Conservation (phyloP, 768 basidiomycete genomes). For the Xerocomus potaroensis region DNA sequence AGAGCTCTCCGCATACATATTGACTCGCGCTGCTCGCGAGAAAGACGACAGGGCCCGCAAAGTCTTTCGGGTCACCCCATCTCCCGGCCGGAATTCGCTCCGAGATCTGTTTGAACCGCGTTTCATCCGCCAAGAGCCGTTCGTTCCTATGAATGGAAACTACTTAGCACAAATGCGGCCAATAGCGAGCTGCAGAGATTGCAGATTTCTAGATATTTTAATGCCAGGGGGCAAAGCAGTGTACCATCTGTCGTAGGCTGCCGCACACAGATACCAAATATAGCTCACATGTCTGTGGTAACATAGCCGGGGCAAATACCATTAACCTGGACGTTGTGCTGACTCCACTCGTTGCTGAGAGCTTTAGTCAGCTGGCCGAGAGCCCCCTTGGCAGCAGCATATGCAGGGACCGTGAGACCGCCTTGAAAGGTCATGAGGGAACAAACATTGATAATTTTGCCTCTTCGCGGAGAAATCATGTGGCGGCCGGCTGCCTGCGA, state of each 20-base stretch:
- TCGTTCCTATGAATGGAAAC: constrained; percentile 49
- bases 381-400: constrained; percentile 88
- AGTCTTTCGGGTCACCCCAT: constrained; percentile 64
- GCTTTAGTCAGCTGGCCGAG: constrained; percentile 84
- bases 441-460: constrained; percentile 71
- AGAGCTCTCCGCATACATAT: constrained; percentile 64
- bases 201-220: background rate
- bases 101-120: constrained; percentile 59
- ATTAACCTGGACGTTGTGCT: constrained; percentile 84
- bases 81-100: constrained; percentile 66
- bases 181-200: constrained; percentile 6
- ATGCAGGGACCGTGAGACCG: constrained; percentile 78
- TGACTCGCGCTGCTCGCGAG: constrained; percentile 60
- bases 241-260: constrained; percentile 5
- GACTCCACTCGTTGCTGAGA: constrained; percentile 90
- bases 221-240: constrained; percentile 2
- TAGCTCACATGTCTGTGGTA: constrained; percentile 75
- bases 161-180: constrained; percentile 10
- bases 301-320: constrained; percentile 87
- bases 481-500: constrained; percentile 84
- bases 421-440: constrained; percentile 50
- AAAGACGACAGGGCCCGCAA: constrained; percentile 64
- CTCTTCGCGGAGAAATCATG: constrained; percentile 71
- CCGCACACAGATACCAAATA: constrained; percentile 15
- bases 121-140: constrained; percentile 56